Conservation (phyloP, 257 asterid species). For the Salvia splendens region DNA sequence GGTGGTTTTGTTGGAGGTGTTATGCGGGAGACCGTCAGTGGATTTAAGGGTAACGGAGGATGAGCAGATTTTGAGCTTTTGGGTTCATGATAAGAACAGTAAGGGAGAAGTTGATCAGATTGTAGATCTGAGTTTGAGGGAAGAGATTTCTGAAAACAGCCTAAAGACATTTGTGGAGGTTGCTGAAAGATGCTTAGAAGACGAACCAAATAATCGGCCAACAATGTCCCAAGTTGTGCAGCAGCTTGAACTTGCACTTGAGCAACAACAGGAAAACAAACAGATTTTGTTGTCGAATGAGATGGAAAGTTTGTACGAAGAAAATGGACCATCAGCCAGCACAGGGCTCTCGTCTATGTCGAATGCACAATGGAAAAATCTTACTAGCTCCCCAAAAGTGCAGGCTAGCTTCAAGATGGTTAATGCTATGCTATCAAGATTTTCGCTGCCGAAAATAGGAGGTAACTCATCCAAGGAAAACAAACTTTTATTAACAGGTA, state of each 20-base stretch:
- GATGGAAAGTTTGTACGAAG: constrained; percentile 12
- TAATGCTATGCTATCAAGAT: background rate
- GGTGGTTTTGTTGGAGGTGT: background rate
- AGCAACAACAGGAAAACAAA: constrained; percentile 41
- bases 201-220: constrained; percentile 54
- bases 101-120: constrained; percentile 49
- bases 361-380: constrained; percentile 9
- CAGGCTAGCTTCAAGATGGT: background rate
- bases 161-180: constrained; percentile 42
- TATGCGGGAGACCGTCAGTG: background rate
- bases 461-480: background rate
- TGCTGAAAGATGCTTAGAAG: constrained; percentile 46
- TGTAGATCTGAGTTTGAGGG: constrained; percentile 37
- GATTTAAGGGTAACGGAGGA: background rate
- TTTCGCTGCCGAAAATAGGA: background rate
- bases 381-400: background rate
- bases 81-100: constrained; percentile 47
- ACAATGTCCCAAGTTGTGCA: constrained; percentile 53
- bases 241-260: constrained; percentile 40
- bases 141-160: constrained; percentile 42
- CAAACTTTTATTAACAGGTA: constrained; percentile 11
- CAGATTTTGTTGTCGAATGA: constrained; percentile 5
- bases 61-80: constrained; percentile 31
- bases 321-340: background rate
- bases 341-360: background rate